Percentiles rank a stretch among this genome's conserved stretches.
phyloP scores from a whole-genome alignment of 2,329 filamentous ascomycete genomes.

The Bisporella sp. region DNA sequence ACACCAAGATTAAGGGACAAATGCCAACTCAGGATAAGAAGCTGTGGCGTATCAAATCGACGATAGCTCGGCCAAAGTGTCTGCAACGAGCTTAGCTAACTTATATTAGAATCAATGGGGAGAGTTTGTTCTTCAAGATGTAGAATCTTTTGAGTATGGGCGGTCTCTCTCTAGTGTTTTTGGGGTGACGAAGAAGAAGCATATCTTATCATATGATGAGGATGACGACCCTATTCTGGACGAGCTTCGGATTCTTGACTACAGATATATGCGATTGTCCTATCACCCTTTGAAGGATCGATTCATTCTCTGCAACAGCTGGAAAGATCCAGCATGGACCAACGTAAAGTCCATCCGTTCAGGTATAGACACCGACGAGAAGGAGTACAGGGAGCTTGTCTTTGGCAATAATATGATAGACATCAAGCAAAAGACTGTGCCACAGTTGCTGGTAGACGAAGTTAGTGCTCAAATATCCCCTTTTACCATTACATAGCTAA shows the following conservation, averaged over 20 bases:
- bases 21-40: no score
- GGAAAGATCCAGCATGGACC: slow-evolving; percentile 91
- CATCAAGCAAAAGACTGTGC: slow-evolving; percentile 80
- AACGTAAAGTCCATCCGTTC: slow-evolving; percentile 66
- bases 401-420: slow-evolving; percentile 91
- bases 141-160: slow-evolving; percentile 49
- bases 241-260: slow-evolving; percentile 73
- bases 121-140: slow-evolving; percentile 72
- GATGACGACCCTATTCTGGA: slow-evolving; percentile 73
- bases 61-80: no score
- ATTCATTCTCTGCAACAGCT: slow-evolving; percentile 78
- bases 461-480: slow-evolving; percentile 33
- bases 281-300: slow-evolving; percentile 86
- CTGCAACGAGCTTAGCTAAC: no score
- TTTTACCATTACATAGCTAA: slow-evolving; percentile 16
- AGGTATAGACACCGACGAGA: slow-evolving; percentile 85
- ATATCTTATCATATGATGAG: slow-evolving; percentile 50
- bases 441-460: slow-evolving; percentile 83
- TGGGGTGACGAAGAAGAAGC: slow-evolving; percentile 56
- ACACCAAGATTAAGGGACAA: no score
- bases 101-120: slow-evolving; percentile 78
- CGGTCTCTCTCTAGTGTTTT: slow-evolving; percentile 57
- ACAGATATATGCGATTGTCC: slow-evolving; percentile 89
- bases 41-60: no score
- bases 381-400: slow-evolving; percentile 71